These are phyloP conservation scores for Corymbia maculata DNA, from an alignment of 345 rosid species.

Conservation along the genomic window DNA sequence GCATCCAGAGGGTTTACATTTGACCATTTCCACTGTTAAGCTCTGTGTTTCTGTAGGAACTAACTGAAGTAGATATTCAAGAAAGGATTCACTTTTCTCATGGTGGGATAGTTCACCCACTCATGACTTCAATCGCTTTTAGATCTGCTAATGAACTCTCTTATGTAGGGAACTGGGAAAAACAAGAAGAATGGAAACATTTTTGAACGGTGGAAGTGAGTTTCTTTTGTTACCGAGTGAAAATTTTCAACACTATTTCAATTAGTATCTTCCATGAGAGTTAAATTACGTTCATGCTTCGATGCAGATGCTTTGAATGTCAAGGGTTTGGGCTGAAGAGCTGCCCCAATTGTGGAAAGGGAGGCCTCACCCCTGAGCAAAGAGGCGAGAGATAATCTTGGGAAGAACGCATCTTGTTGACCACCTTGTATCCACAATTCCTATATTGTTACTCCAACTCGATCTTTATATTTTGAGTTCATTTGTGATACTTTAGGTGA, in stretches of 20 bases:
- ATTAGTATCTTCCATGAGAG: background rate
- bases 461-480: background rate
- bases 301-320: conserved; percentile 64
- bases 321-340: conserved; percentile 77
- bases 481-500: background rate
- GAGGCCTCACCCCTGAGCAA: conserved; percentile 73
- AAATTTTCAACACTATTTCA: background rate
- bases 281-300: background rate
- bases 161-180: conserved; percentile 53
- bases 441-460: background rate
- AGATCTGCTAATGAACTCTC: background rate
- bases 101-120: background rate
- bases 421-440: background rate
- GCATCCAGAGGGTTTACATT: background rate
- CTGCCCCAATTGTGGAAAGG: conserved; percentile 64
- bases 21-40: background rate
- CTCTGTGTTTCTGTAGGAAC: background rate
- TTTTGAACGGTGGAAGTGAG: conserved; percentile 90
- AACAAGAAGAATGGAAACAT: conserved; percentile 80
- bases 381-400: conserved; percentile 54
- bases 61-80: background rate
- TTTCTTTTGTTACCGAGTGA: background rate
- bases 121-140: background rate
- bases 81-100: background rate
- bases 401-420: background rate